These are phyloP conservation scores for Ceratobasidium sp. DNA, from an alignment of 1,284 basidiomycete genomes.

Conservation along the genomic window DNA sequence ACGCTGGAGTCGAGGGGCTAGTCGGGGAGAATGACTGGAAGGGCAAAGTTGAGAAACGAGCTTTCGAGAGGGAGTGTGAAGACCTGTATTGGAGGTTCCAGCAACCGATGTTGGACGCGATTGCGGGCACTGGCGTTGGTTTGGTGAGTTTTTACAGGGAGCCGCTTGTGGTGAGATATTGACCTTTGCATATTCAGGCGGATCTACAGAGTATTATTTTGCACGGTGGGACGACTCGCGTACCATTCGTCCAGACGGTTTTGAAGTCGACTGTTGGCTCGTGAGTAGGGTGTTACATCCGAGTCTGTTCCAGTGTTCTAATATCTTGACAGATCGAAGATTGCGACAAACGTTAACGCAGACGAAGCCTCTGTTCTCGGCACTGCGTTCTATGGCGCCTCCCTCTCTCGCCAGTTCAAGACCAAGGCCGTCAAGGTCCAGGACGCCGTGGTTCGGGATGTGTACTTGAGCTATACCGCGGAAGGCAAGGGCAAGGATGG, in stretches of 20 bases:
- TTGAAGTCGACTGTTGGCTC: conserved; percentile 81
- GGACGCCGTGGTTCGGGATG: conserved; percentile 77
- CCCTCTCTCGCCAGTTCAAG: conserved; percentile 90
- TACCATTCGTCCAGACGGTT: conserved; percentile 90
- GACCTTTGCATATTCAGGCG: conserved; percentile 58
- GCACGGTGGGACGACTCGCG: conserved; percentile 88
- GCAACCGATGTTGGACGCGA: conserved; percentile 80
- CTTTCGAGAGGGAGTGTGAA: conserved; percentile 78
- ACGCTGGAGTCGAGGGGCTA: conserved; percentile 82
- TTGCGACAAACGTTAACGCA: conserved; percentile 94
- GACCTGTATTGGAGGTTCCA: conserved; percentile 73
- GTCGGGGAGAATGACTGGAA: conserved; percentile 93
- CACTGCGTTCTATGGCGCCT: conserved; percentile 93
- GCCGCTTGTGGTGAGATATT: not conserved
- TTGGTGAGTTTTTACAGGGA: conserved; percentile 60
- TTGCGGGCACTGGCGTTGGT: conserved; percentile 74
- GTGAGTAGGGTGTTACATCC: conserved; percentile 52
- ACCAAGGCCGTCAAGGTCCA: conserved; percentile 92
- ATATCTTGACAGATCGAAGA: conserved; percentile 67
- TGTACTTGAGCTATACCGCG: conserved; percentile 80
- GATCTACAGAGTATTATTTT: conserved; percentile 91
- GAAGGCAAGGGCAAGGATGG: conserved; percentile 60
- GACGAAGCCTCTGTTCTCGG: conserved; percentile 97
- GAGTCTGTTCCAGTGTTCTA: conserved; percentile 14
- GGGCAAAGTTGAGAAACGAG: conserved; percentile 76